phyloP scores from a whole-genome alignment of 2,329 filamentous ascomycete species.

The Plectosphaerella sp. region DNA sequence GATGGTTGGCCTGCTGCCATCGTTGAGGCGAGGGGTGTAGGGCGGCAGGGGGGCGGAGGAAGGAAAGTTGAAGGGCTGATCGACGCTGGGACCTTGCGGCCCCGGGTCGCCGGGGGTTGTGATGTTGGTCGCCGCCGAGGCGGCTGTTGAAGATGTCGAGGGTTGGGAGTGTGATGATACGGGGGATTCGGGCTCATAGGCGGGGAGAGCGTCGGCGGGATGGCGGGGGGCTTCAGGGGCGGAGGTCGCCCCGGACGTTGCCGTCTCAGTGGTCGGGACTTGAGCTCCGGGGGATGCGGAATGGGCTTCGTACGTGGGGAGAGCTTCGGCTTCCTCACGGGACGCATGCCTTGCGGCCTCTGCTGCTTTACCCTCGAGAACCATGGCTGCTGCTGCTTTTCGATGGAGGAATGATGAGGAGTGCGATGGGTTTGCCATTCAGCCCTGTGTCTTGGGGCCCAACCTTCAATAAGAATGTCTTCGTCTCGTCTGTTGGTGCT shows the following conservation, averaged over 20 bases:
- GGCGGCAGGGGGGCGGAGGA: slow-evolving; percentile 20
- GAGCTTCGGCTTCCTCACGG: no score
- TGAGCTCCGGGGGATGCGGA: no score
- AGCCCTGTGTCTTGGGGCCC: no score
- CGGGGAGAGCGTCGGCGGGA: not conserved
- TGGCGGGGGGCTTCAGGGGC: not conserved
- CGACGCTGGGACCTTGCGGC: slow-evolving; percentile 21
- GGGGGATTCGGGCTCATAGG: not conserved
- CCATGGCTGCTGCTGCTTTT: no score
- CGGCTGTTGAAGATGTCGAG: not conserved
- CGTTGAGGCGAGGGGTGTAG: slow-evolving; percentile 14
- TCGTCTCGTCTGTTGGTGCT: no score
- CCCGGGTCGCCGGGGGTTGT: not conserved
- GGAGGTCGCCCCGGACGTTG: not conserved
- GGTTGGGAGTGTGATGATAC: not conserved
- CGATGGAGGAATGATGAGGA: no score
- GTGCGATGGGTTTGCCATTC: no score
- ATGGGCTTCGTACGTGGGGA: no score
- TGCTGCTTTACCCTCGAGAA: no score
- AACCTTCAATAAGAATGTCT: no score
- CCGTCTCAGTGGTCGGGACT: no score
- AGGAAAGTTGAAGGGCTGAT: slow-evolving; percentile 36
- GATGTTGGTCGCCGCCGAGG: not conserved
- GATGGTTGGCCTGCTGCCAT: slow-evolving; percentile 21
- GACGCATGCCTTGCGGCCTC: no score